Percentiles rank a stretch among this genome's conserved stretches.
Conservation (phyloP, 768 basidiomycete species). For the Leucocoprinus sp. region DNA sequence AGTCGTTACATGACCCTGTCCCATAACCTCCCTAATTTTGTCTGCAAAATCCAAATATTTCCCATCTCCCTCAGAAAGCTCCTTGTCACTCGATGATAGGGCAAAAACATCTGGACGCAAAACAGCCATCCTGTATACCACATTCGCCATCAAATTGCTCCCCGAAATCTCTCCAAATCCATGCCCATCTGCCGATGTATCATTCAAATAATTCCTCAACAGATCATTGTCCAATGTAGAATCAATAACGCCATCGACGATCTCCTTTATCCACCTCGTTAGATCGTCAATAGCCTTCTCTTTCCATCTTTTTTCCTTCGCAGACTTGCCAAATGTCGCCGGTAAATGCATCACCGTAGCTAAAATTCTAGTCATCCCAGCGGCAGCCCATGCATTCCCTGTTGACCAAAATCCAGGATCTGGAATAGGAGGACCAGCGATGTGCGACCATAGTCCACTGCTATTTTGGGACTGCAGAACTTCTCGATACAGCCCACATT, state of each 20-base stretch:
- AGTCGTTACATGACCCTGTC: slow-evolving; percentile 19
- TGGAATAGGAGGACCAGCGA: slow-evolving; percentile 28
- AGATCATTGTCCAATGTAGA: slow-evolving; percentile 26
- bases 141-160: slow-evolving; percentile 30
- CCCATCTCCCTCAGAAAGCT: neutral
- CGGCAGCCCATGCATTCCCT: slow-evolving; percentile 68
- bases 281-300: slow-evolving; percentile 21
- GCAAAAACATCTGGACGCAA: slow-evolving; percentile 24
- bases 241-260: slow-evolving; percentile 33
- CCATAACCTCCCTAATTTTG: slow-evolving; percentile 18
- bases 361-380: slow-evolving; percentile 48
- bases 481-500: slow-evolving; percentile 31
- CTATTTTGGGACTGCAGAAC: slow-evolving; percentile 21
- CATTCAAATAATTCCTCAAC: slow-evolving; percentile 34
- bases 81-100: neutral
- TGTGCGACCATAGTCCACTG: slow-evolving; percentile 34
- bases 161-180: slow-evolving; percentile 40
- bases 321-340: slow-evolving; percentile 9
- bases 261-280: slow-evolving; percentile 34
- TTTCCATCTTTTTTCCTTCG: slow-evolving; percentile 17
- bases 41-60: slow-evolving; percentile 32
- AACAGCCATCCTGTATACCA: slow-evolving; percentile 33
- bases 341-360: slow-evolving; percentile 37
- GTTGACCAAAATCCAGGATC: slow-evolving; percentile 41
- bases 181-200: slow-evolving; percentile 17